These are phyloP conservation scores for Ganoderma multipileum DNA, from an alignment of 1,284 basidiomycete species.

Conservation along the genomic window DNA sequence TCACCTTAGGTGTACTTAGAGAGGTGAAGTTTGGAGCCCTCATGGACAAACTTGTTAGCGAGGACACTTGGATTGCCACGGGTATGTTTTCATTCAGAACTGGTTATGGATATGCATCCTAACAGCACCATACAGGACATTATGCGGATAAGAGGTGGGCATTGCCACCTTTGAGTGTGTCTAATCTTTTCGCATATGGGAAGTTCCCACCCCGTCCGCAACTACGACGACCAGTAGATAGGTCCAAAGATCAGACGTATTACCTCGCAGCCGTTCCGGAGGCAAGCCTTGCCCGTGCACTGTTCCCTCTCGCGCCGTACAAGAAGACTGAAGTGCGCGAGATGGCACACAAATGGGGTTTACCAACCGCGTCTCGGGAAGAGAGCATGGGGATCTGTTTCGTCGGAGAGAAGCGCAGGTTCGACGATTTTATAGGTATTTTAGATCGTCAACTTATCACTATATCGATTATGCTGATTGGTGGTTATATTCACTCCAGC, in stretches of 20 bases:
- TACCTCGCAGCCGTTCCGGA: slow-evolving; percentile 87
- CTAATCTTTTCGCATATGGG: slow-evolving; percentile 23
- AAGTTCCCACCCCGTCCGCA: slow-evolving; percentile 52
- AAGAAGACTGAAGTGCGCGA: slow-evolving; percentile 79
- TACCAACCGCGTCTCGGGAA: slow-evolving; percentile 81
- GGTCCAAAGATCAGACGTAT: slow-evolving; percentile 91
- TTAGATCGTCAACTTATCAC: slow-evolving; percentile 29
- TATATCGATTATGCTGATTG: background rate
- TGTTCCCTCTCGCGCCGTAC: slow-evolving; percentile 82
- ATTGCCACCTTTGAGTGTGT: slow-evolving; percentile 18
- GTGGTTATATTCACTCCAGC: slow-evolving; percentile 50
- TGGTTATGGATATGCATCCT: background rate
- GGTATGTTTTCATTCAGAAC: slow-evolving; percentile 49
- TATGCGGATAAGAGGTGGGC: slow-evolving; percentile 81
- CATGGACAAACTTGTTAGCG: slow-evolving; percentile 63
- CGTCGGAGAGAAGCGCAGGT: slow-evolving; percentile 83
- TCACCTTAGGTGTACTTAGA: slow-evolving; percentile 45
- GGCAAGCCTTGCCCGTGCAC: slow-evolving; percentile 63
- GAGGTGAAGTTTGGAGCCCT: slow-evolving; percentile 96
- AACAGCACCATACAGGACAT: slow-evolving; percentile 64
- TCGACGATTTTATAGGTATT: slow-evolving; percentile 78
- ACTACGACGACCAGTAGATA: slow-evolving; percentile 72
- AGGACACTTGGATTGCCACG: slow-evolving; percentile 76
- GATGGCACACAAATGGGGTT: slow-evolving; percentile 69
- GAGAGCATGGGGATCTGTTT: slow-evolving; percentile 99